Percentiles rank a stretch among this genome's conserved stretches.
phyloP scores from a whole-genome alignment of 2,329 filamentous ascomycete species.

The Botrytis squamosa region DNA sequence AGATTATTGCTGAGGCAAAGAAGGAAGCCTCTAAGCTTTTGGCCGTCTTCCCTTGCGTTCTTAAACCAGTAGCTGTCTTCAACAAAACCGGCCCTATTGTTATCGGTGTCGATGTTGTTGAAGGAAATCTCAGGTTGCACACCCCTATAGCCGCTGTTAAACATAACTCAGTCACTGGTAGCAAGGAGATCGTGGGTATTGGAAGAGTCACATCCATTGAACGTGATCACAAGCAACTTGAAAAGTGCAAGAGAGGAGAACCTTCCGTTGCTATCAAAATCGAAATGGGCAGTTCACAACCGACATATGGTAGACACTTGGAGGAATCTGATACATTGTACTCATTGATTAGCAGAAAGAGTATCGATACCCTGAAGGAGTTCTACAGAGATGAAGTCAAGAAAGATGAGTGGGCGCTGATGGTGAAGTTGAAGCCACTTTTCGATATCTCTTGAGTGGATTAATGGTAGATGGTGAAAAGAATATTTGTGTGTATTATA shows the following conservation, averaged over 20 bases:
- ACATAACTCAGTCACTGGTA: slow-evolving; percentile 72
- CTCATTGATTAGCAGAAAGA: slow-evolving; percentile 79
- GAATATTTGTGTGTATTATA: not conserved
- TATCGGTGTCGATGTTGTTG: slow-evolving; percentile 90
- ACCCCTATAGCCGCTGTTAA: slow-evolving; percentile 89
- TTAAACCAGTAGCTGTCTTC: slow-evolving; percentile 88
- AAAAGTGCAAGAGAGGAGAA: slow-evolving; percentile 89
- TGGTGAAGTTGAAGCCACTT: slow-evolving; percentile 91
- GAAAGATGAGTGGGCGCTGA: slow-evolving; percentile 91
- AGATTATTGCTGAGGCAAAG: slow-evolving; percentile 79
- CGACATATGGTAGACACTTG: slow-evolving; percentile 89
- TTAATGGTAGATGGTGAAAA: not conserved
- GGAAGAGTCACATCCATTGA: slow-evolving; percentile 98
- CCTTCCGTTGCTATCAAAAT: slow-evolving; percentile 99
- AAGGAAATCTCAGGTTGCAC: slow-evolving; percentile 80
- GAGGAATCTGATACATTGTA: slow-evolving; percentile 90
- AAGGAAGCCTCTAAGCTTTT: slow-evolving; percentile 95
- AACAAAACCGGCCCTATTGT: slow-evolving; percentile 98
- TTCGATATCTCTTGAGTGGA: slow-evolving; percentile 67
- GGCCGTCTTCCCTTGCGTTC: slow-evolving; percentile 94
- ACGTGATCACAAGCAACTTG: slow-evolving; percentile 93
- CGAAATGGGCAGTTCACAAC: slow-evolving; percentile 88
- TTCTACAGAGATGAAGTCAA: slow-evolving; percentile 85
- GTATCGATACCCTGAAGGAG: slow-evolving; percentile 94
- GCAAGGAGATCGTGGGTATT: slow-evolving; percentile 79